Evolutionary conservation across 768 basidiomycete species (phyloP), one percentile per base, ranked within the genome.

Genomic region (Mycena pura): DNA sequence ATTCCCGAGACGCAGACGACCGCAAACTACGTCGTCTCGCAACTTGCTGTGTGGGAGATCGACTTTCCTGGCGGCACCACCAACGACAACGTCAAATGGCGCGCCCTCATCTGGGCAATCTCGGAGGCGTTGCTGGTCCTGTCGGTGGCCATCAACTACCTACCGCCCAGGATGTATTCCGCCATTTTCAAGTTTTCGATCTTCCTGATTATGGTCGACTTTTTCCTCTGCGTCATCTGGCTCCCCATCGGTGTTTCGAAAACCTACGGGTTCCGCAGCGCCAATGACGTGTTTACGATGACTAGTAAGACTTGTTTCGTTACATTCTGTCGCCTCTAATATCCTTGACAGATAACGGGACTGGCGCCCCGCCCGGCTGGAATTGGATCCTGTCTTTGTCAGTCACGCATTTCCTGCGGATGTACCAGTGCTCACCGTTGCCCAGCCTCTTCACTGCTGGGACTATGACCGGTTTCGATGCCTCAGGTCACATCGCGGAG

Each of bases 1-100:
- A 66, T 13, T 3, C 36, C 10, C 13, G 41, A 32, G 15, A 21
- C 36, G 25, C 70, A 95, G 91, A 90, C 90, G 3, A 89, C 93
- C 2, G 92, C 94, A 43, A 95, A 96, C 73, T 96, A 93, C 72
- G 83, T 97, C 43, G 88, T 95, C 19, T 95, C 94, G 15, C 89
- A 93, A 68, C 75, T 95, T 27, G 79, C 84, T 10, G 88, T 96
- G 13, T 96, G 87, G 85, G 89, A 88, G 48, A 72, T 91, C 27
- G 81, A 90, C 67, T 95, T 92, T 68, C 93, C 94, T 9, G 95
- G n/a, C n/a, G n/a, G n/a, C n/a, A n/a, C n/a, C n/a, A n/a, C n/a
- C n/a, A n/a, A n/a, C n/a, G n/a, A n/a, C n/a, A n/a, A n/a, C n/a
- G 74, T 95, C 72, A 93, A 91, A 77, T n/a, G n/a, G n/a, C n/a